These are phyloP conservation scores for Quercus phellos DNA, from an alignment of 331 rosid genomes.

Conservation along the genomic window DNA sequence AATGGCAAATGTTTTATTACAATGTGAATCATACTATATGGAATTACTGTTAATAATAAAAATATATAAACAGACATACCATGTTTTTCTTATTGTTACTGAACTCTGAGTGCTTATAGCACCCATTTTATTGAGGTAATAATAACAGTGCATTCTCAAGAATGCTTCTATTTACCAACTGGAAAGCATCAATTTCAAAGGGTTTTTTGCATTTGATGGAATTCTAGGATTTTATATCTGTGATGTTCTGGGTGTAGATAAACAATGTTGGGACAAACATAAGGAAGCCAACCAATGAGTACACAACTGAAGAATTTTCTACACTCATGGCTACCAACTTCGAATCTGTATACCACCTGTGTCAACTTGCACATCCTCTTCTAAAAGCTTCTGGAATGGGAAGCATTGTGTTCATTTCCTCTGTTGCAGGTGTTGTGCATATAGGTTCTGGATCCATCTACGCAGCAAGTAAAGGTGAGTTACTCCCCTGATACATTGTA, in stretches of 20 bases:
- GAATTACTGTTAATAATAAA: too few relatives aligned
- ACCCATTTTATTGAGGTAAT: neutral
- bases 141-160: neutral
- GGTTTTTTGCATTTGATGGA: neutral
- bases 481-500: neutral
- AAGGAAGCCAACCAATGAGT: slow-evolving; percentile 74
- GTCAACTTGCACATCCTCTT: slow-evolving; percentile 73
- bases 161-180: neutral
- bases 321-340: slow-evolving; percentile 56
- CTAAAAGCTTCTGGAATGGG: slow-evolving; percentile 76
- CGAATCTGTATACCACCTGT: slow-evolving; percentile 57
- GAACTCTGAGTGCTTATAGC: neutral
- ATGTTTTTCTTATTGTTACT: neutral
- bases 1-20: neutral
- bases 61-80: too few relatives aligned
- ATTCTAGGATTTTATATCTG: neutral
- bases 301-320: slow-evolving; percentile 57
- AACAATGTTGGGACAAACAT: slow-evolving; percentile 85
- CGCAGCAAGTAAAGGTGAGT: slow-evolving; percentile 45
- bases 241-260: slow-evolving; percentile 41
- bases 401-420: slow-evolving; percentile 76
- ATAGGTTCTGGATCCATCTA: slow-evolving; percentile 39
- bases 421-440: slow-evolving; percentile 33
- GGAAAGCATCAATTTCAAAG: neutral
- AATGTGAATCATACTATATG: too few relatives aligned